phyloP scores from a whole-genome alignment of 1,284 basidiomycete species.

The Tylopilus sp. region DNA sequence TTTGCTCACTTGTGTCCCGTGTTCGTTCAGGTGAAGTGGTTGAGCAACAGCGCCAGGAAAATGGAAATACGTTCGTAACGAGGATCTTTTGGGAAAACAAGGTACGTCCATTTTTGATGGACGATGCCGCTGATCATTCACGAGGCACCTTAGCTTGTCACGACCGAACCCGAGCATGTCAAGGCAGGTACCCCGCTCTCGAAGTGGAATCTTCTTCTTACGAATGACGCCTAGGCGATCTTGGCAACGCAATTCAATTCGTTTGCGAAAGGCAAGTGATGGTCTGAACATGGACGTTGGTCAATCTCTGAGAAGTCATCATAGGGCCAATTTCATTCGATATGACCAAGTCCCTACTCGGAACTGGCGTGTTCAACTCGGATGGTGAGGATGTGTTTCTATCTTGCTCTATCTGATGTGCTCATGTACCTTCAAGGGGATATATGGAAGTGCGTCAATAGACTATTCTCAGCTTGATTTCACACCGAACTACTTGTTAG shows the following conservation, averaged over 20 bases:
- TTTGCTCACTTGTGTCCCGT: not conserved
- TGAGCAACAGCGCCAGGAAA: constrained; percentile 19
- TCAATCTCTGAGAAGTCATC: constrained; percentile 23
- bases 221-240: constrained; percentile 35
- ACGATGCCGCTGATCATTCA: constrained; percentile 5
- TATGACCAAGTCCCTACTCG: constrained; percentile 52
- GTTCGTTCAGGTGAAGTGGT: constrained; percentile 43
- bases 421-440: constrained; percentile 49
- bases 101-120: constrained; percentile 27
- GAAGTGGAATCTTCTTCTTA: constrained; percentile 4
- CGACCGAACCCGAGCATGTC: constrained; percentile 53
- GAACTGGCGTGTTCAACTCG: constrained; percentile 70
- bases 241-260: constrained; percentile 53
- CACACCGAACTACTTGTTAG: constrained; percentile 33
- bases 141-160: constrained; percentile 31
- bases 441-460: constrained; percentile 59
- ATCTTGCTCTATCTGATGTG: not conserved
- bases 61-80: constrained; percentile 45
- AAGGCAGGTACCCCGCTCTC: constrained; percentile 38
- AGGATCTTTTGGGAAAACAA: constrained; percentile 46
- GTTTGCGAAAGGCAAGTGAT: constrained; percentile 53
- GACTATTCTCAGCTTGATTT: not conserved
- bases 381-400: constrained; percentile 52
- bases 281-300: not conserved
- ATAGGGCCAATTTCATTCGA: constrained; percentile 35